phyloP scores from a whole-genome alignment of 2,329 filamentous ascomycete species.

The Monosporascus sp. region DNA sequence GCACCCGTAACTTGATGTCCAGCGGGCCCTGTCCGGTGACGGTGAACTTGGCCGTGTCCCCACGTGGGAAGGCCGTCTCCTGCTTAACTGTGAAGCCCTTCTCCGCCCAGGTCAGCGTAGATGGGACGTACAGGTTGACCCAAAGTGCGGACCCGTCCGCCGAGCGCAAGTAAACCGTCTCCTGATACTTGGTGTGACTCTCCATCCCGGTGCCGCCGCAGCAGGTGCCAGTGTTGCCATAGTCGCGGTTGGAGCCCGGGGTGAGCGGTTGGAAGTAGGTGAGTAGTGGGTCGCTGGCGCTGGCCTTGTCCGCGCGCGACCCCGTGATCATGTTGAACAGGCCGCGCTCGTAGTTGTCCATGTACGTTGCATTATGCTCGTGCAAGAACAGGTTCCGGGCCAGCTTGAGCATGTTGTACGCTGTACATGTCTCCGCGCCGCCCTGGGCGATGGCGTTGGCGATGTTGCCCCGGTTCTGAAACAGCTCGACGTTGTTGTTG shows the following conservation, averaged over 20 bases:
- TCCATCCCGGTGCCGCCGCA: conserved; percentile 28
- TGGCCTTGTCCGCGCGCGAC: conserved; percentile 21
- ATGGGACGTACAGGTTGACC: conserved; percentile 27
- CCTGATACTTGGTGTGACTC: conserved; percentile 30
- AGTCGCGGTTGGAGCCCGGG: conserved; percentile 20
- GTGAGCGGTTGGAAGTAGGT: conserved; percentile 28
- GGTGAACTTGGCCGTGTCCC: conserved; percentile 20
- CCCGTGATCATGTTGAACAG: conserved; percentile 28
- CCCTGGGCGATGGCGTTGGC: conserved; percentile 22
- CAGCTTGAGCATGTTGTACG: conserved; percentile 28
- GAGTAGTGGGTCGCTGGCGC: conserved; percentile 18
- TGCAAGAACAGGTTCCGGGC: conserved; percentile 27
- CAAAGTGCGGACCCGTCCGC: conserved; percentile 25
- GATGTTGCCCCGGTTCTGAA: conserved; percentile 28
- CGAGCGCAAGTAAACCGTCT: conserved; percentile 27
- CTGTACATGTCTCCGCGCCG: conserved; percentile 27
- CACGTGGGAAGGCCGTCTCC: conserved; percentile 25
- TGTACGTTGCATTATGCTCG: conserved; percentile 26
- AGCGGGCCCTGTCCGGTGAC: conserved; percentile 20
- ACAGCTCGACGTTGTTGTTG: conserved; percentile 25
- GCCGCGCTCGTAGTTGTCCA: conserved; percentile 29
- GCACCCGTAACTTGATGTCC: conserved; percentile 26
- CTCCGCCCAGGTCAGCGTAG: conserved; percentile 23
- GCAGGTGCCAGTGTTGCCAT: conserved; percentile 27
- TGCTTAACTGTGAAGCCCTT: conserved; percentile 22